Base-by-base conservation (phyloP, 2,329 filamentous ascomycete genomes). In the Fusarium humuli region DNA sequence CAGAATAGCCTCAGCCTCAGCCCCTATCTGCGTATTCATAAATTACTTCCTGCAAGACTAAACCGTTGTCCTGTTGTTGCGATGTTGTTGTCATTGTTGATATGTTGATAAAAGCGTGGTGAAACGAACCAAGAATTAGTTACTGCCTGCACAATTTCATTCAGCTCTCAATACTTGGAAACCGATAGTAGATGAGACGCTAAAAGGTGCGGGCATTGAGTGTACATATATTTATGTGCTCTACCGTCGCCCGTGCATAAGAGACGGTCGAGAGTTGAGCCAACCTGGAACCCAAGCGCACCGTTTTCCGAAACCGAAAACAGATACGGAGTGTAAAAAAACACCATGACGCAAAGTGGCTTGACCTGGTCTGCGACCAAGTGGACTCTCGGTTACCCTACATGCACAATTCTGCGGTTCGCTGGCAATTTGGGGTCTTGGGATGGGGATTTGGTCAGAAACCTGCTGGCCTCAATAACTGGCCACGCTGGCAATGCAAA, bases 401-500 rank as follows among this genome's bases (percentile, higher is more conserved):
- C 32, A 58, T 29, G 34, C 49, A 34, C 25, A 27, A 53, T 48
- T 56, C 62, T 44, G 57, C 55, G 47, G 57, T 67, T 63, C 25
- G 50, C 30, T 45, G 46, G 63, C 53, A 57, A 46, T 44, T 45
- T 45, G 59, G 32, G 49, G 52, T 46, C 23, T 53, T 53, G 13
- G 16, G 27, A 55, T 48, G 41, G 53, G 29, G 27, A 56, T 41
- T 55, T 46, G 46, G 32, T 27, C 49, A 41, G 40, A 65, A 61
- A 58, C 64, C 57, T 62, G 72, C 61, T 62, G 73, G 73, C 68
- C 73, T 67, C 62, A 60, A 60, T 66, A 63, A 61, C 52, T 64
- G 71, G 68, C 68, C 73, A 73, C 65, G 71, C 59, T 75, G 73
- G 73, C 71, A 67, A 62, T 56, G 66, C 55, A 68, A 61, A 73